Conservation (phyloP, 768 basidiomycete species). For the Xerocomus spinulosus region DNA sequence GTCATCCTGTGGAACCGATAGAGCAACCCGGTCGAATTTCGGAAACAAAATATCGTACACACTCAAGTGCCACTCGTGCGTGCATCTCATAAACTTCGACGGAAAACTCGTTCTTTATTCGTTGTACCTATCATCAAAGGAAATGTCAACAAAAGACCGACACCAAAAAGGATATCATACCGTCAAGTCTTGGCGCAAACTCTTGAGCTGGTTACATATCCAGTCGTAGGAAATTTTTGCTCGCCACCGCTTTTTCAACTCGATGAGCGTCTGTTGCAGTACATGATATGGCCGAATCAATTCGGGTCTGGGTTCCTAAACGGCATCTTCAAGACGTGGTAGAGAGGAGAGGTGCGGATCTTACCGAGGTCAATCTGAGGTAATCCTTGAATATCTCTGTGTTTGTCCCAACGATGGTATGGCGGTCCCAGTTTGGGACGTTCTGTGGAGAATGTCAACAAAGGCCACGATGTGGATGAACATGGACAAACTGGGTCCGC, state of each 20-base stretch:
- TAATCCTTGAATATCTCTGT: constrained; percentile 93
- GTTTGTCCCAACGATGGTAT: constrained; percentile 92
- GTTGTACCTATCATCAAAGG: constrained; percentile 69
- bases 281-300: constrained; percentile 86
- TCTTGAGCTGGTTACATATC: constrained; percentile 98
- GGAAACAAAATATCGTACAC: constrained; percentile 43
- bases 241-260: constrained; percentile 87
- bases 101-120: constrained; percentile 98
- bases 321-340: constrained; percentile 1
- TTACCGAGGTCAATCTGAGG: constrained; percentile 85
- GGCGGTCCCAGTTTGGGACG: constrained; percentile 93
- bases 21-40: constrained; percentile 10
- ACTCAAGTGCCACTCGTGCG: constrained; percentile 93
- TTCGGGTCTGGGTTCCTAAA: constrained; percentile 91
- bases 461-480: neutral
- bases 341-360: neutral
- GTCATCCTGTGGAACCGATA: constrained; percentile 59
- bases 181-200: constrained; percentile 93
- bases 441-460: constrained; percentile 50
- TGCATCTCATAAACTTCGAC: constrained; percentile 98
- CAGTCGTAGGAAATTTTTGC: constrained; percentile 73
- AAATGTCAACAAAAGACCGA: constrained; percentile 3
- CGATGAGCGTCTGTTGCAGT: constrained; percentile 76
- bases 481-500: constrained; percentile 56
- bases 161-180: constrained; percentile 45